Base-by-base conservation (phyloP, 116 monocot genomes). In the Papilionanthe hybrid region DNA sequence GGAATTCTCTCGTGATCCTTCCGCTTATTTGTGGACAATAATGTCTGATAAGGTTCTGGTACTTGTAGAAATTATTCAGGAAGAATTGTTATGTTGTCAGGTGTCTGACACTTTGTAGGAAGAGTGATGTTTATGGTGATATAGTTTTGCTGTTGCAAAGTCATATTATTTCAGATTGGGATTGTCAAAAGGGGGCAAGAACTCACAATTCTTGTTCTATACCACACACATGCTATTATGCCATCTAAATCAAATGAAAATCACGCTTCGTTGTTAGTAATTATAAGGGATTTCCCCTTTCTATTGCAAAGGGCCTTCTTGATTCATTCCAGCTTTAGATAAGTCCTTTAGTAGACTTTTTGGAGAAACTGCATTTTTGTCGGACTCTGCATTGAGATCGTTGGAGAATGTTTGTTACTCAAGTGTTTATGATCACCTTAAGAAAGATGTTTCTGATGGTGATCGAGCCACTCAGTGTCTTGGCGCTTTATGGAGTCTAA, bases 401-500 rank as follows among this genome's bases (percentile, higher is more conserved):
- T 83, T 99, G 65, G 95, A 99, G 78, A 89, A 92, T 84, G 82
- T 95, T 49, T 99, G 99, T 77, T 83, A 79, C 76, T 82, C 86
- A 58, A 41, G 75, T 78, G 78, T 79, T 45, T 82, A 80, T 85
- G 86, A 79, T 69, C 84, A 87, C 41, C 77, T 85, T 75, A 83
- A 42, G 25, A 94, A 88, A 83, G 92, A 92, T 68, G 72, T 29
- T 37, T 77, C 71, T 85, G 95, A 95, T 72, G 90, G 86, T 79
- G 99, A 99, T 71, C 99, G 99, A 60, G 79, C 93, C 48, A 92
- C 92, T 60, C 95, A 99, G 76, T 92, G 95, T 20, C 92, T 99
- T 79, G 92, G 92, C 81, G 80, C 95, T 77, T 80, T 95, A 27
- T 95, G 99, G 99, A 95, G 86, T 72, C 79, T 99, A 79, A 91